These are phyloP conservation scores for Lyophyllum atratum DNA, from an alignment of 768 basidiomycete genomes.

Conservation along the genomic window DNA sequence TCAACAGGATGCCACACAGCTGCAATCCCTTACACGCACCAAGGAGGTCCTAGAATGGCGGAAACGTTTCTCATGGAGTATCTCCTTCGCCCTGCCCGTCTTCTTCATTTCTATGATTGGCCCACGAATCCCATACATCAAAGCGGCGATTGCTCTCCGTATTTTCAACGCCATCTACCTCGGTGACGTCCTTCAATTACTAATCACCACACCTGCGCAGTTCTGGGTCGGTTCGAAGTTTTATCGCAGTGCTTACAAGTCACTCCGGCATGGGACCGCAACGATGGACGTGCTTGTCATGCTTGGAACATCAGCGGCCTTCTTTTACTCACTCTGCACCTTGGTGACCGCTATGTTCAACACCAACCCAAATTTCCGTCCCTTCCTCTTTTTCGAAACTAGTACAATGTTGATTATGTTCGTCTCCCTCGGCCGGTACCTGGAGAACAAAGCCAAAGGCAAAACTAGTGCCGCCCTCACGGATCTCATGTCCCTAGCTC, in stretches of 20 bases:
- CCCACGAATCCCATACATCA: conserved; percentile 64
- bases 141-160: conserved; percentile 46
- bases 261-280: conserved; percentile 83
- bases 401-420: conserved; percentile 99
- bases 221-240: conserved; percentile 90
- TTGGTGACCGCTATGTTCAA: conserved; percentile 70
- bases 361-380: conserved; percentile 66
- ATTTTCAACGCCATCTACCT: conserved; percentile 74
- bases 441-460: conserved; percentile 97
- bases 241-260: conserved; percentile 88
- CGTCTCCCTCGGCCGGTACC: conserved; percentile 90
- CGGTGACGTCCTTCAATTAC: conserved; percentile 74
- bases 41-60: conserved; percentile 95
- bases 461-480: conserved; percentile 96
- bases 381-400: conserved; percentile 95
- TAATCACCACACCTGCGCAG: conserved; percentile 89
- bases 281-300: conserved; percentile 99
- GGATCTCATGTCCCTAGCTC: conserved; percentile 93
- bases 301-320: conserved; percentile 93
- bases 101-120: conserved; percentile 91
- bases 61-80: conserved; percentile 69
- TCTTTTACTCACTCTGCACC: conserved; percentile 80
- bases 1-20: conserved; percentile 79
- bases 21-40: conserved; percentile 81
- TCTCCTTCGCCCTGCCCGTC: conserved; percentile 87